Evolutionary conservation across 2,329 filamentous ascomycete species (phyloP), one percentile per base, ranked within the genome.

Genomic region (Colletotrichum sp.): DNA sequence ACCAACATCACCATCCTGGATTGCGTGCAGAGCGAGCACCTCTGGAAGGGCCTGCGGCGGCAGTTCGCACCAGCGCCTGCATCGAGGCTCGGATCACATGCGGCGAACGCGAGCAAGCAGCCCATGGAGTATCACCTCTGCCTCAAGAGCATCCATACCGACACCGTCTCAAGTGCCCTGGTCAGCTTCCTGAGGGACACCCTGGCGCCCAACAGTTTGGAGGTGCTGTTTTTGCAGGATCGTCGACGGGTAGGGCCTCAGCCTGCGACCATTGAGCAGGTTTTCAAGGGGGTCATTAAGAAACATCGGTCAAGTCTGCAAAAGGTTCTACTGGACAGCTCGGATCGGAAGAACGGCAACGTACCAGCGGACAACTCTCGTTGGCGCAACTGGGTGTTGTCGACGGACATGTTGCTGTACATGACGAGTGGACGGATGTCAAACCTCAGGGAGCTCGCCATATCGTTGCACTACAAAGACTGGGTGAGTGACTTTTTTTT

Each of bases 141-240:
- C 7, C 85, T 97, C 68, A 96, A 93, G 83, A 91, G 93, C 78
- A 89, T 97, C 16, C 94, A 96, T 80, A 95, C 94, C 2, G 94
- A 97, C 83, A 89, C 89, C 14, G 93, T 94, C 3, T 94, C 94
- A 1, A 87, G 90, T 9, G 88, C 93, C 28, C 85, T 97, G 18
- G 91, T 97, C 70, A 88, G 89, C 2, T 96, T 97, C 81, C 87
- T 97, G 77, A 95, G 93, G 79, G 94, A 96, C 77, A 93, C 94
- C 0, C 87, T 97, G 48, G 93, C 93, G 24, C 95, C 95, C 1
- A 95, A 97, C 82, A 94, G 92, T 32, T 87, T 97, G n/a, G 94
- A 97, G 83, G 92, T 92, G 10, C 87, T 97, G 12, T 96, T 96
- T 81, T 84, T 97, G 65, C 94, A 96, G 83, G 94, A 96, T 75